Base-by-base conservation (phyloP, 768 basidiomycete genomes). In the Amylocystis lapponica region DNA sequence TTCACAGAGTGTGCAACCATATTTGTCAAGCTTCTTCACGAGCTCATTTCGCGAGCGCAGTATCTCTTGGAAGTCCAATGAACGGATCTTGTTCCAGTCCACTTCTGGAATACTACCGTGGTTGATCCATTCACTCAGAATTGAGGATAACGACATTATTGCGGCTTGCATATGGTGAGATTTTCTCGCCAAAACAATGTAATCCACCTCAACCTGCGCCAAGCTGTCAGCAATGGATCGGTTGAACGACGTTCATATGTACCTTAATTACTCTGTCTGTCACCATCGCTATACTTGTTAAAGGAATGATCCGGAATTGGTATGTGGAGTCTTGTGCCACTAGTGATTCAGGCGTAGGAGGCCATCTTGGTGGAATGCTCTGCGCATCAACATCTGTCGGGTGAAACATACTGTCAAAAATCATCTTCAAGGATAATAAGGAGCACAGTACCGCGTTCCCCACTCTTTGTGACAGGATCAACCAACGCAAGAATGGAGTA, bases 11-110 rank as follows among this genome's bases (percentile, higher is more conserved):
- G 65, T 62, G 62, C 88, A 93, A 3, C 55, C 61, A 33, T 65
- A 67, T 4, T 43, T 66, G 12, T 62, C 51, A 23, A 86, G 56
- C 21, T 65, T 65, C 46, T 70, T 60, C 2, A 66, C 58, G 5
- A 83, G 58, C 10, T 63, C 64, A 39, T 82, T 68, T 45, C 93
- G 70, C 30, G 70, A 56, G 45, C 77, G 76, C 39, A 97, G 58
- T 17, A 72, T 66, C 50, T 97, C 95, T 61, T 97, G 91, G 60
- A 98, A 96, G 41, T 97, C 93, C 7, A 99, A 64, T n/a, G 79
- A 71, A 34, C 86, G 78, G 60, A 92, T 75, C 39, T 84, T 77
- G 29, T 37, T 46, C 94, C 93, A 98, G 42, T 90, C 89, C 4
- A 83, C 76, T 60, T 99, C 96, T 2, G 78, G 75, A 12, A 92